These are phyloP conservation scores for Sonneratia alba DNA, from an alignment of 345 rosid species.

Conservation along the genomic window DNA sequence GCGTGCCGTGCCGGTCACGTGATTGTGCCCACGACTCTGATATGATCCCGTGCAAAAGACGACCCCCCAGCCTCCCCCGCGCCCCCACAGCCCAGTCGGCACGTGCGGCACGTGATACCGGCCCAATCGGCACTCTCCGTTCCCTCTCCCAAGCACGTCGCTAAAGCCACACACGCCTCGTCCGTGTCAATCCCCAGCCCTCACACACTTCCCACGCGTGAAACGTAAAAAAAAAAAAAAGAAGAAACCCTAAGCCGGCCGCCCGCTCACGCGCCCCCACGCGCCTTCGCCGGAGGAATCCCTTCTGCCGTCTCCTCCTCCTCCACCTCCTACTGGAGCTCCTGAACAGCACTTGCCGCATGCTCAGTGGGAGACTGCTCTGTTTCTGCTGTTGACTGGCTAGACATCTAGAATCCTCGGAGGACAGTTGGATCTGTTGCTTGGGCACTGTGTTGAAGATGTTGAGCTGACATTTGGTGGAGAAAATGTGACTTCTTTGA, in stretches of 20 bases:
- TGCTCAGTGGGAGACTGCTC: slow-evolving; percentile 2
- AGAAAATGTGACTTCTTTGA: slow-evolving; percentile 1
- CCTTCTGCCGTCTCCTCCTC: not conserved
- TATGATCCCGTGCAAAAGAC: not conserved
- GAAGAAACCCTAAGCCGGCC: slow-evolving; percentile 13
- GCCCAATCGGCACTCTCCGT: slow-evolving; percentile 11
- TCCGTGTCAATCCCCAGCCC: slow-evolving; percentile 62
- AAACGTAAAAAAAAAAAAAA: not conserved
- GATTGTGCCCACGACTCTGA: slow-evolving; percentile 1
- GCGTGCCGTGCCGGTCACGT: slow-evolving; percentile 18
- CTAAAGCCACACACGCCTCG: slow-evolving; percentile 43
- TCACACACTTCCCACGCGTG: slow-evolving; percentile 45
- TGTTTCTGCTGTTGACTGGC: not conserved
- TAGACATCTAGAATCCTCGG: not conserved
- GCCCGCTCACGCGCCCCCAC: slow-evolving; percentile 10
- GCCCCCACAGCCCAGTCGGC: not conserved
- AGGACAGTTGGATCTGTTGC: slow-evolving; percentile 5
- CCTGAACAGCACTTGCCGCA: not conserved
- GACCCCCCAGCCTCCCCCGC: no score
- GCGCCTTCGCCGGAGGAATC: slow-evolving; percentile 13
- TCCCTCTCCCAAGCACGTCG: slow-evolving; percentile 20
- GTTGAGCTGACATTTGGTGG: slow-evolving; percentile 10
- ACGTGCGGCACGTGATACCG: slow-evolving; percentile 32
- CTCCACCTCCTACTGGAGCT: slow-evolving; percentile 1
- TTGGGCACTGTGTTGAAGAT: not conserved